Base-by-base conservation (phyloP, 208 protist genomes). In the Angomonas deanei region DNA sequence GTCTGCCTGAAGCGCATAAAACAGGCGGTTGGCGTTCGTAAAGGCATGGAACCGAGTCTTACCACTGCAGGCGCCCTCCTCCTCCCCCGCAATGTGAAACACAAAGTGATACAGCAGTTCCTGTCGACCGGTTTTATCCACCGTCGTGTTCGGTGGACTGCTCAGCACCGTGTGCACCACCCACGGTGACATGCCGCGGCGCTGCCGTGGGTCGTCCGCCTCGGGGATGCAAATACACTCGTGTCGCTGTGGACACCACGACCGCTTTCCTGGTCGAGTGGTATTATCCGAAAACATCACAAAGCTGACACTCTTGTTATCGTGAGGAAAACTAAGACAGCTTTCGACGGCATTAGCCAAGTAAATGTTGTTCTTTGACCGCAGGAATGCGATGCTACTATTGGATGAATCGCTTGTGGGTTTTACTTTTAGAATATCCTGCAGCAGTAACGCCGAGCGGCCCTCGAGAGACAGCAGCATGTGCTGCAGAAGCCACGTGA, bases 151-250 rank as follows among this genome's bases (percentile, higher is more conserved):
- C 74, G 38, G 55, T 10, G 23, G 17, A 34, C 2, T 27, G 46
- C 31, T 80, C 48, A 83, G 74, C 32, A 90, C 77, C 66, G 79
- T 80, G 54, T 80, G 79, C n/a, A 95, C 59, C 52, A 90, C 83
- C 86, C 85, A 92, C 59, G 85, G 77, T 26, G 61, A 70, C 17
- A 87, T 32, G 17, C 81, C 84, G 6, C 52, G 60, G 24, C 77
- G 78, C 42, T 53, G 67, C 11, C 60, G 68, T 0, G 38, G 36
- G 32, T 82, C 75, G 31, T 71, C 79, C n/a, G 53, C 52, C 10
- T 57, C 36, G 3, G 66, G 50, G 0, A 70, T 52, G 3, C 83
- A 36, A 4, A 69, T 74, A 47, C 76, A 80, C 39, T 72, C 66
- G 71, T 91, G 72, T 21, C 70, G 47, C 10, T 66, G 60, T 5